These are phyloP conservation scores for Cercospora beticola DNA, from an alignment of 2,329 filamentous ascomycete species.

Conservation along the genomic window DNA sequence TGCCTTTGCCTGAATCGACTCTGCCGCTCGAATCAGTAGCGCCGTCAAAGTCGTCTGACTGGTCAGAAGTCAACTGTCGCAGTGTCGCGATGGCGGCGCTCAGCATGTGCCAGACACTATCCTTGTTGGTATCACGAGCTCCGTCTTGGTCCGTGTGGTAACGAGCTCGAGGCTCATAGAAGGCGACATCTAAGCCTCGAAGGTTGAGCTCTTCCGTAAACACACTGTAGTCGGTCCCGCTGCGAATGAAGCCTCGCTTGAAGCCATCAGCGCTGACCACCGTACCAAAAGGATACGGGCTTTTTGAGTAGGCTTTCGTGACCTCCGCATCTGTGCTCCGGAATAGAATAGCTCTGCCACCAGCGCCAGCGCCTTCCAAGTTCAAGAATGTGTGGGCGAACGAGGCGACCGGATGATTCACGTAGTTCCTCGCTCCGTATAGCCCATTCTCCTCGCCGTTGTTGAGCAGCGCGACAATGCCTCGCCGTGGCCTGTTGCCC, in stretches of 20 bases:
- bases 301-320: conserved; percentile 71
- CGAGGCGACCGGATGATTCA: conserved; percentile 74
- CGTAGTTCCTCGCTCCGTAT: conserved; percentile 81
- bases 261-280: conserved; percentile 84
- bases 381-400: conserved; percentile 89
- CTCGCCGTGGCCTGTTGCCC: conserved; percentile 71
- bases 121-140: conserved; percentile 68
- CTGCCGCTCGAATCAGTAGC: conserved; percentile 56
- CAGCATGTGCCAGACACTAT: conserved; percentile 90
- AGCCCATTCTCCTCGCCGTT: conserved; percentile 94
- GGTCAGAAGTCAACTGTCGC: conserved; percentile 67
- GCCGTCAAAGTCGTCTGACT: conserved; percentile 65
- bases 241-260: conserved; percentile 72
- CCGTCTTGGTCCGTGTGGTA: conserved; percentile 95
- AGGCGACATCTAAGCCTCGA: conserved; percentile 83
- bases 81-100: conserved; percentile 77
- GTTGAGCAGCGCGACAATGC: conserved; percentile 83
- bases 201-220: conserved; percentile 76
- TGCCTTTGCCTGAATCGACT: conserved; percentile 60
- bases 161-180: conserved; percentile 78
- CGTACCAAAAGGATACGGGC: conserved; percentile 76
- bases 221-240: conserved; percentile 85
- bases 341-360: conserved; percentile 83
- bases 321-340: conserved; percentile 84
- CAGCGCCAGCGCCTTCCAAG: conserved; percentile 89